Percentiles rank a stretch among this genome's conserved stretches.
Conservation (phyloP, 2,329 filamentous ascomycete genomes). For the Byssothecium circinans region DNA sequence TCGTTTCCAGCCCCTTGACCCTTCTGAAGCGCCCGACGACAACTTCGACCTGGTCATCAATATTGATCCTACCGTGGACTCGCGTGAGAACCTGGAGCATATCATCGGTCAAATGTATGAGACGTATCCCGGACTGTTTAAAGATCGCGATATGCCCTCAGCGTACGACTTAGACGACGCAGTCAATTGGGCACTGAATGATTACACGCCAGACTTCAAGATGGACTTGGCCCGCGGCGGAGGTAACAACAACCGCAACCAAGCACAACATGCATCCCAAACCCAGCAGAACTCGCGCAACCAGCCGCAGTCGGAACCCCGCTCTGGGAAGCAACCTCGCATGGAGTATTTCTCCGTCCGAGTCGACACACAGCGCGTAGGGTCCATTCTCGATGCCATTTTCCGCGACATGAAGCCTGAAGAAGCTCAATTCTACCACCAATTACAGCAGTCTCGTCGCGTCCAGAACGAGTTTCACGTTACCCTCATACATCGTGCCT, state of each 20-base stretch:
- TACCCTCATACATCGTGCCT: constrained; percentile 82
- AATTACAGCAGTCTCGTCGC: constrained; percentile 72
- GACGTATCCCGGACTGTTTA: constrained; percentile 76
- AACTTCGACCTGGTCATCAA: constrained; percentile 84
- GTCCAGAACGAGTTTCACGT: constrained; percentile 89
- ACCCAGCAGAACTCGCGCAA: constrained; percentile 9
- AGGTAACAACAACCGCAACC: constrained; percentile 17
- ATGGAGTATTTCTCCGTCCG: constrained; percentile 68
- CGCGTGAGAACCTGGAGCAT: constrained; percentile 81
- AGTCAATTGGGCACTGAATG: constrained; percentile 71
- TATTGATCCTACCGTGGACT: constrained; percentile 75
- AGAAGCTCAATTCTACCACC: constrained; percentile 69
- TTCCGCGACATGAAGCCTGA: constrained; percentile 63
- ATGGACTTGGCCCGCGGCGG: constrained; percentile 67
- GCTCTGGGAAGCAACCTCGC: constrained; percentile 52
- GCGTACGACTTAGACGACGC: constrained; percentile 76
- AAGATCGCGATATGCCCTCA: constrained; percentile 63
- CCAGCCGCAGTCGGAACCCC: constrained; percentile 37
- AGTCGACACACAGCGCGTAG: constrained; percentile 56
- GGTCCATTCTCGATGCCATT: constrained; percentile 65
- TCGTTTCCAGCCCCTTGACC: constrained; percentile 78
- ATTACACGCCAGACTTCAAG: constrained; percentile 75
- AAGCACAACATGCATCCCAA: constrained; percentile 43
- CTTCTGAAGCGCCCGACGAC: constrained; percentile 69
- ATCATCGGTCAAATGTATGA: constrained; percentile 71